phyloP scores from a whole-genome alignment of 192 early-diverging fungal genomes.

The Umbelopsis vinacea region DNA sequence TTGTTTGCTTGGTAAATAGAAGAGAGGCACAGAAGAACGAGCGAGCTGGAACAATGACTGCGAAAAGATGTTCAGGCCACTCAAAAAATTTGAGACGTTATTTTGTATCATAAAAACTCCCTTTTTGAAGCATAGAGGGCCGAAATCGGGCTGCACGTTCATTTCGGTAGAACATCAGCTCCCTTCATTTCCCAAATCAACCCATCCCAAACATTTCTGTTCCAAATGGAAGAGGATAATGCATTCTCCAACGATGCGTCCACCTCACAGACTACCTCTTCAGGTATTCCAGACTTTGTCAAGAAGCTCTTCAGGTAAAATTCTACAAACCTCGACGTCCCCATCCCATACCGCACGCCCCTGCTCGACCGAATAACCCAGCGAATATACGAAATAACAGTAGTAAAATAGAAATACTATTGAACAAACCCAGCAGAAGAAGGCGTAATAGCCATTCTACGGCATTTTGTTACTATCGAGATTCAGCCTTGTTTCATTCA shows the following conservation, averaged over 20 bases:
- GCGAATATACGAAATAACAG: too few species aligned
- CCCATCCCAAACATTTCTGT: not conserved
- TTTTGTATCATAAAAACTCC: too few species aligned
- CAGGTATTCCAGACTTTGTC: conserved; percentile 64
- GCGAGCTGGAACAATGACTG: not conserved
- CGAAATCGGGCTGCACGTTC: too few species aligned
- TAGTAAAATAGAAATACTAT: too few species aligned
- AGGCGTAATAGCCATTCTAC: too few species aligned
- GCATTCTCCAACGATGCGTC: conserved; percentile 16
- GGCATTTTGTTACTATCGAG: not conserved
- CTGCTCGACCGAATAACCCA: not conserved
- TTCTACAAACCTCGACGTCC: not conserved
- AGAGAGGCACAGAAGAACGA: not conserved
- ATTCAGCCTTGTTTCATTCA: too few species aligned
- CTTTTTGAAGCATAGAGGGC: too few species aligned
- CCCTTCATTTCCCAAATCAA: not conserved
- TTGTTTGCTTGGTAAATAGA: not conserved
- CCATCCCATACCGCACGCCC: not conserved
- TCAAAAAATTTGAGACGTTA: not conserved
- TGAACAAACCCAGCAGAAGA: too few species aligned
- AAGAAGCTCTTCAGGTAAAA: conserved; percentile 63
- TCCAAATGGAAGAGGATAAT: conserved; percentile 14
- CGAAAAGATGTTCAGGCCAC: not conserved
- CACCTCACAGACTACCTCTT: not conserved
- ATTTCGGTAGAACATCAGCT: too few species aligned